Evolutionary conservation across 2,329 filamentous ascomycete species (phyloP).

Genomic region (Lecanicillium sp.): DNA sequence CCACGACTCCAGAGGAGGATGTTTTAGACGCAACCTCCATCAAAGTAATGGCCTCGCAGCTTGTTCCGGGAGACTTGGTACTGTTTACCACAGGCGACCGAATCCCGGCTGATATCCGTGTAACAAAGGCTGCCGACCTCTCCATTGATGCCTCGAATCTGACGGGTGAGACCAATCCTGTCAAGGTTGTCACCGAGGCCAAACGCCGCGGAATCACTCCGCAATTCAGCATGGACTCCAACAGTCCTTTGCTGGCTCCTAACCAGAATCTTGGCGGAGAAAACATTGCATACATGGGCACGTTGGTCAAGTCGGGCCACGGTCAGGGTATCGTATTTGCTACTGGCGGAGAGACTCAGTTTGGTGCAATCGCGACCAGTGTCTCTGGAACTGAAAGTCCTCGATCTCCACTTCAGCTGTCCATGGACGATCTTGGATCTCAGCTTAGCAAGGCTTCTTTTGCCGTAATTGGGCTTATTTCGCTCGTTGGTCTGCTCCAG

Average conservation of each 20-base stretch:
- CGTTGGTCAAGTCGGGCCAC: conserved; percentile 86
- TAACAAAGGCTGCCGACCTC: conserved; percentile 81
- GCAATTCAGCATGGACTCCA: neutral
- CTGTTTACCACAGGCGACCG: conserved; percentile 93
- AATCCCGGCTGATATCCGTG: conserved; percentile 90
- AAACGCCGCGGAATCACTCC: conserved; percentile 21
- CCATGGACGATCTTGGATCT: conserved; percentile 95
- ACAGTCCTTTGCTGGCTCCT: conserved; percentile 2
- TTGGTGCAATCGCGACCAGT: conserved; percentile 91
- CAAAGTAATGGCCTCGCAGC: conserved; percentile 76
- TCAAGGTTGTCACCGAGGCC: conserved; percentile 65
- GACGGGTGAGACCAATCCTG: conserved; percentile 92
- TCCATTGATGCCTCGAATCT: conserved; percentile 95
- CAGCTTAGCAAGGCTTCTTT: conserved; percentile 97
- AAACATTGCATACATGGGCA: conserved; percentile 98
- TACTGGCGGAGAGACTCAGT: conserved; percentile 87
- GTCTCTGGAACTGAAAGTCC: conserved; percentile 93
- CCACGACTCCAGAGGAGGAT: conserved; percentile 52
- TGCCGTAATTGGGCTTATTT: conserved; percentile 86
- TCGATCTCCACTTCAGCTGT: conserved; percentile 83
- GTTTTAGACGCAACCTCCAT: conserved; percentile 64
- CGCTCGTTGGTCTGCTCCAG: conserved; percentile 80
- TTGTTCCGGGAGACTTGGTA: conserved; percentile 89
- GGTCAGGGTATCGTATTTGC: conserved; percentile 96
- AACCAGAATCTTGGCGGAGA: conserved; percentile 45